These are phyloP conservation scores for Aureobasidium subglaciale DNA, from an alignment of 2,329 filamentous ascomycete species.

Conservation along the genomic window DNA sequence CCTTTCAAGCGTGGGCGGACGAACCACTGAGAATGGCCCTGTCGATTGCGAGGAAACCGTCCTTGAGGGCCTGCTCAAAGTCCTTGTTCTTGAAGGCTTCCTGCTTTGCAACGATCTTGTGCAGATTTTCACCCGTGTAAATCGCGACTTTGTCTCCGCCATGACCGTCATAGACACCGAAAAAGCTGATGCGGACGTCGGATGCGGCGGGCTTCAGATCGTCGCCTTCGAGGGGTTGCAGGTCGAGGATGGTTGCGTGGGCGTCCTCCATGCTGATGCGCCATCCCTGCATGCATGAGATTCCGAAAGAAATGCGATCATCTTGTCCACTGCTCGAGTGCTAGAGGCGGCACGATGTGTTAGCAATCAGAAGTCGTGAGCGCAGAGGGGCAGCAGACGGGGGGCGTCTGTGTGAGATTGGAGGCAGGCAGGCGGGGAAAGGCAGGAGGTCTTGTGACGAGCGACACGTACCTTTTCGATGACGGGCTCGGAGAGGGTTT, in stretches of 20 bases:
- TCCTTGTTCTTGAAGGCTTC: slow-evolving; percentile 86
- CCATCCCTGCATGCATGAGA: slow-evolving; percentile 99
- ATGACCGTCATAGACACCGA: slow-evolving; percentile 96
- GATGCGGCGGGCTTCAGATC: slow-evolving; percentile 52
- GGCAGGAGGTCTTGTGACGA: slow-evolving; percentile 10
- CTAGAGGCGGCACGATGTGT: slow-evolving; percentile 41
- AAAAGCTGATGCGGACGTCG: slow-evolving; percentile 78
- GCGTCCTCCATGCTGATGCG: slow-evolving; percentile 99
- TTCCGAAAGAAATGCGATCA: slow-evolving; percentile 85
- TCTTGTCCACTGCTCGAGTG: slow-evolving; percentile 83
- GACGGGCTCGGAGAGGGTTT: slow-evolving; percentile 97
- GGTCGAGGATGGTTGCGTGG: slow-evolving; percentile 82
- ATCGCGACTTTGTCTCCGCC: slow-evolving; percentile 93
- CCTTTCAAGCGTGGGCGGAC: slow-evolving; percentile 20
- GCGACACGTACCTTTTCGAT: slow-evolving; percentile 81
- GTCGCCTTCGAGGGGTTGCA: slow-evolving; percentile 56
- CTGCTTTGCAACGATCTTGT: slow-evolving; percentile 91
- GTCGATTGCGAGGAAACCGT: slow-evolving; percentile 94
- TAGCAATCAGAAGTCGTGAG: background rate
- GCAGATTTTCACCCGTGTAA: slow-evolving; percentile 86
- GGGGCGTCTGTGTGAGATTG: background rate
- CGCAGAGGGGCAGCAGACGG: background rate
- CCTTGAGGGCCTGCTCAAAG: slow-evolving; percentile 92
- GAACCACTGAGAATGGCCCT: slow-evolving; percentile 91
- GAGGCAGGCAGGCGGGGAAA: slow-evolving; percentile 2